Conservation (phyloP, 1,284 basidiomycete genomes). For the Trametes pubescens region DNA sequence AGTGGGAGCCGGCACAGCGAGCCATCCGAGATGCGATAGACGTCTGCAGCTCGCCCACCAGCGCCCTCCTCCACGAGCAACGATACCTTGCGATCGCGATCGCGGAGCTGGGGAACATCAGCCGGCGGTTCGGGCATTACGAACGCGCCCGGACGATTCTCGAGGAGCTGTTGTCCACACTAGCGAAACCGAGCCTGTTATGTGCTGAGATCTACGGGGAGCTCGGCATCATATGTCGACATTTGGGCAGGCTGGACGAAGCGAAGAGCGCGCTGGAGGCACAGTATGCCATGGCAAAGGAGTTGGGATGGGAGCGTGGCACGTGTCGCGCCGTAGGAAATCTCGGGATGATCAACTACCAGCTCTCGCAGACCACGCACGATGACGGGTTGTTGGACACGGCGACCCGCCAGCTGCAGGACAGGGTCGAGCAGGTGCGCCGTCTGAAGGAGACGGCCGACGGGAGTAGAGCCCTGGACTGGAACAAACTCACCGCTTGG, state of each 20-base stretch:
- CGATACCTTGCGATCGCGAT: background rate
- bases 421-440: background rate
- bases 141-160: background rate
- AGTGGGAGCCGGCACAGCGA: constrained; percentile 6
- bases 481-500: background rate
- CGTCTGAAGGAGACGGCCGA: background rate
- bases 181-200: background rate
- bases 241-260: background rate
- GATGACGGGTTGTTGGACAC: background rate
- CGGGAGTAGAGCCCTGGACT: background rate
- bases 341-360: constrained; percentile 9
- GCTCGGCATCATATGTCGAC: background rate
- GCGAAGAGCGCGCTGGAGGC: background rate
- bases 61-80: background rate
- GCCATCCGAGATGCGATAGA: background rate
- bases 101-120: background rate
- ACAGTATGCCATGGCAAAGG: background rate
- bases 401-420: background rate
- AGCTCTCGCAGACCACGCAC: background rate
- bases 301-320: background rate
- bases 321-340: constrained; percentile 7
- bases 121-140: constrained; percentile 4
- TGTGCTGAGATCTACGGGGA: background rate
- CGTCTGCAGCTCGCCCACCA: background rate
- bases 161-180: background rate